Evolutionary conservation across 2,329 filamentous ascomycete genomes (phyloP).

Genomic region (Thielaviopsis populi): DNA sequence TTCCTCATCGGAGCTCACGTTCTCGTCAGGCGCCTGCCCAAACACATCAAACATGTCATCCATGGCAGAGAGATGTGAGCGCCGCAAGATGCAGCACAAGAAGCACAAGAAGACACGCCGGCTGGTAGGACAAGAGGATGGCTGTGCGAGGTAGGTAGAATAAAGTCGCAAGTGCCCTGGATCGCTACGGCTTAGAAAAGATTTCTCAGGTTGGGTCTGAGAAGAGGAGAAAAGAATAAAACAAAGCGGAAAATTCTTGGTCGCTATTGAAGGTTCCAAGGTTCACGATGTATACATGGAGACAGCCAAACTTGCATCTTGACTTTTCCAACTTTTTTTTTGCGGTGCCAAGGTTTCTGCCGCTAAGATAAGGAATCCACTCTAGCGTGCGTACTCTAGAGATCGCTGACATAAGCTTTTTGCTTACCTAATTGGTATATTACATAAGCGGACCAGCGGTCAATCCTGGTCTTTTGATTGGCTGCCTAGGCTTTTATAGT

Average conservation of each 20-base stretch:
- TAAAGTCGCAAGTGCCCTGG: too few species aligned
- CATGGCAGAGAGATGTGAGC: conserved; percentile 30
- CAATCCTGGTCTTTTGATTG: conserved; percentile 1
- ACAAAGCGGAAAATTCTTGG: neutral
- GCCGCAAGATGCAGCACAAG: neutral
- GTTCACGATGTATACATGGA: neutral
- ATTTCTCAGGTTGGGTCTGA: too few species aligned
- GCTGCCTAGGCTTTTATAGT: conserved; percentile 1
- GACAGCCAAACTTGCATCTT: neutral
- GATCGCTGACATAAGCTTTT: neutral
- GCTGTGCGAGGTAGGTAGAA: neutral
- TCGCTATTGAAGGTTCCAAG: neutral
- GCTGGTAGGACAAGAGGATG: neutral
- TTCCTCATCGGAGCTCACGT: conserved; percentile 30
- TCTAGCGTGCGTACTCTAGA: neutral
- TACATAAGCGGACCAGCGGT: neutral
- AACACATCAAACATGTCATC: conserved; percentile 76
- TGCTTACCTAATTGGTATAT: too few species aligned
- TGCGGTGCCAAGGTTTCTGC: conserved; percentile 4
- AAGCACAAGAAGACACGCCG: neutral
- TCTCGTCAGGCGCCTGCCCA: conserved; percentile 44
- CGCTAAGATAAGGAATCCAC: neutral
- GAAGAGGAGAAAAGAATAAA: neutral
- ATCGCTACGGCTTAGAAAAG: neutral
- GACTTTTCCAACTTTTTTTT: conserved; percentile 14